Conservation (phyloP, 2,329 filamentous ascomycete species). For the Penicillium freii region DNA sequence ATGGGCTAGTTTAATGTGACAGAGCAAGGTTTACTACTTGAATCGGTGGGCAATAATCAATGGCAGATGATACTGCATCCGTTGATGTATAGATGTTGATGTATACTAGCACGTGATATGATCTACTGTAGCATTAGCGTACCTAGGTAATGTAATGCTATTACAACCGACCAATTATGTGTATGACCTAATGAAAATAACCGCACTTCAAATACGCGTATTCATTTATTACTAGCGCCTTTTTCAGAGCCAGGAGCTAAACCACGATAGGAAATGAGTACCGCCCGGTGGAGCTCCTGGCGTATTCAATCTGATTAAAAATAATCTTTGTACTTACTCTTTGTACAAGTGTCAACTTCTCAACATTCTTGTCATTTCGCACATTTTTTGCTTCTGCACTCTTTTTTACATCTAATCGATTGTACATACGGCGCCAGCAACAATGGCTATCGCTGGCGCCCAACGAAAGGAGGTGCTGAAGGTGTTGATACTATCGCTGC, state of each 20-base stretch:
- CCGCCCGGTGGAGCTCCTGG: background rate
- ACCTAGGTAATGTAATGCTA: background rate
- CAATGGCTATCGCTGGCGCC: slow-evolving; percentile 40
- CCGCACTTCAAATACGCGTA: background rate
- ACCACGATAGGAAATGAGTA: background rate
- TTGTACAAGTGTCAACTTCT: background rate
- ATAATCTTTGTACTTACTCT: background rate
- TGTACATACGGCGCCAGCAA: slow-evolving; percentile 11
- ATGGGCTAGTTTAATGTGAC: background rate
- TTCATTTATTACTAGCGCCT: background rate
- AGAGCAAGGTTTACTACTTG: background rate
- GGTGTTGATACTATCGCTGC: slow-evolving; percentile 83
- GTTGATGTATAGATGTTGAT: no score
- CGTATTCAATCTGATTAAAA: slow-evolving; percentile 1
- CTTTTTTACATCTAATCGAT: background rate
- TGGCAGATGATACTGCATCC: background rate
- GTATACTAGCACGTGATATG: no score
- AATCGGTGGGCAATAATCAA: background rate
- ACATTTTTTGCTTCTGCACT: background rate
- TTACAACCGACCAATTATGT: background rate
- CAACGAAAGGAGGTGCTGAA: slow-evolving; percentile 76
- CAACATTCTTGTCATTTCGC: background rate
- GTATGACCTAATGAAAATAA: background rate
- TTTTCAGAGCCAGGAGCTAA: background rate
- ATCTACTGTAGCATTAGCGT: background rate